Evolutionary conservation across 345 rosid species (phyloP).

Genomic region (Ceriops decandra): DNA sequence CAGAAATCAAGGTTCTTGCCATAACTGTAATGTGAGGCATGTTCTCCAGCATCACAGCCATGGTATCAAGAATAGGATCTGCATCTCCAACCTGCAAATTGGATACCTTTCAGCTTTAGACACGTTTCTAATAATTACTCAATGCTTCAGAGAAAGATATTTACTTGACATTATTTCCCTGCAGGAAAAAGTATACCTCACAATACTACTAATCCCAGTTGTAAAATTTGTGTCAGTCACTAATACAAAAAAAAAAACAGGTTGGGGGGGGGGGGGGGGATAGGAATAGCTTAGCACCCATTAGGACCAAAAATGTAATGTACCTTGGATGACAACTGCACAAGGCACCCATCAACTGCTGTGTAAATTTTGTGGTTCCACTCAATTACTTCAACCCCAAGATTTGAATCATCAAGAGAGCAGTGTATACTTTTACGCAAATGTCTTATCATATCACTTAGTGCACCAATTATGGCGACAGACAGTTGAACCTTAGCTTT

Average conservation of each 20-base stretch:
- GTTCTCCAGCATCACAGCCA: slow-evolving; percentile 84
- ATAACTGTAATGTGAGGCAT: slow-evolving; percentile 60
- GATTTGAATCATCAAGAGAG: slow-evolving; percentile 59
- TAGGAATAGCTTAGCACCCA: background rate
- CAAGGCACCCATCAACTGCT: slow-evolving; percentile 66
- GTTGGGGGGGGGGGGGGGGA: background rate
- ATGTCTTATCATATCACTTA: slow-evolving; percentile 76
- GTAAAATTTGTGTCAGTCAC: background rate
- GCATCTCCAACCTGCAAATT: slow-evolving; percentile 70
- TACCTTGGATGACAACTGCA: slow-evolving; percentile 60
- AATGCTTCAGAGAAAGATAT: background rate
- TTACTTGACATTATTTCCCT: background rate
- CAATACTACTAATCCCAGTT: background rate
- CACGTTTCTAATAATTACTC: background rate
- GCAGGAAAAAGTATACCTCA: background rate
- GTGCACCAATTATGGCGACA: slow-evolving; percentile 60
- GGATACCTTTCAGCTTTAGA: slow-evolving; percentile 19
- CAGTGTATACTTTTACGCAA: slow-evolving; percentile 67
- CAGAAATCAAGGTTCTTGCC: slow-evolving; percentile 57
- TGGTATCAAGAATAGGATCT: slow-evolving; percentile 70
- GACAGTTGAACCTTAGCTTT: slow-evolving; percentile 52
- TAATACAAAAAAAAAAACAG: background rate
- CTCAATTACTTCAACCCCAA: slow-evolving; percentile 56
- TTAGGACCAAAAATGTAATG: slow-evolving; percentile 1
- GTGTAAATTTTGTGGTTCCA: slow-evolving; percentile 51